Conservation (phyloP, 768 basidiomycete species). For the Leucocoprinus leucothites region DNA sequence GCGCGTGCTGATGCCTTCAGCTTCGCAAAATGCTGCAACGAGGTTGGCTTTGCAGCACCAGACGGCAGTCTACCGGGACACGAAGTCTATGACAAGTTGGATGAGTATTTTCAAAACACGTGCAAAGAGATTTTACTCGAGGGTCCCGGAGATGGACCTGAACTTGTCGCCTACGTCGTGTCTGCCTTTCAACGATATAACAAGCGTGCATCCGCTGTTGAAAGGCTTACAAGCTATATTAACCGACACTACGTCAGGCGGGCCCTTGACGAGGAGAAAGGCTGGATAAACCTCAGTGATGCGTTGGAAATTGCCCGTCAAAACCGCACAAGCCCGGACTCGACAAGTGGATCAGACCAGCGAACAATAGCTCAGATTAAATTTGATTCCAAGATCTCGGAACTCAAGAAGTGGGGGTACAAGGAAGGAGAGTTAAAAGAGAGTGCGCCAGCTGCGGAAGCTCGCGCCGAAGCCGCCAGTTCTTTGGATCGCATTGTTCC, state of each 20-base stretch:
- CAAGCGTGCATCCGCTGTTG: slow-evolving; percentile 62
- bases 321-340: slow-evolving; percentile 39
- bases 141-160: slow-evolving; percentile 61
- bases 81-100: slow-evolving; percentile 72
- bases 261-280: slow-evolving; percentile 73
- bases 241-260: slow-evolving; percentile 77
- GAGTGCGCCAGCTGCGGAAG: slow-evolving; percentile 54
- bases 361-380: slow-evolving; percentile 57
- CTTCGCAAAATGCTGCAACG: slow-evolving; percentile 53
- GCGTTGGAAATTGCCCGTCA: slow-evolving; percentile 38
- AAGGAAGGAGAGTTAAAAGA: slow-evolving; percentile 46
- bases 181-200: slow-evolving; percentile 70
- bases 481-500: slow-evolving; percentile 62
- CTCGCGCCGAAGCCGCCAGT: slow-evolving; percentile 74
- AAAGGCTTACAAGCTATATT: slow-evolving; percentile 76
- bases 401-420: slow-evolving; percentile 73
- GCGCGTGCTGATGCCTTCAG: slow-evolving; percentile 20
- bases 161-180: slow-evolving; percentile 67
- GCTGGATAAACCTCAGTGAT: slow-evolving; percentile 71
- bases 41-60: slow-evolving; percentile 9
- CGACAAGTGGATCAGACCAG: slow-evolving; percentile 45
- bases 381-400: slow-evolving; percentile 56
- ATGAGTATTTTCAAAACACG: slow-evolving; percentile 64
- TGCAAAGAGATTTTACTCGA: slow-evolving; percentile 61
- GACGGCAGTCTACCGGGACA: slow-evolving; percentile 25